phyloP scores from a whole-genome alignment of 73 alveolate genomes.

The Paraurostyla sp. region DNA sequence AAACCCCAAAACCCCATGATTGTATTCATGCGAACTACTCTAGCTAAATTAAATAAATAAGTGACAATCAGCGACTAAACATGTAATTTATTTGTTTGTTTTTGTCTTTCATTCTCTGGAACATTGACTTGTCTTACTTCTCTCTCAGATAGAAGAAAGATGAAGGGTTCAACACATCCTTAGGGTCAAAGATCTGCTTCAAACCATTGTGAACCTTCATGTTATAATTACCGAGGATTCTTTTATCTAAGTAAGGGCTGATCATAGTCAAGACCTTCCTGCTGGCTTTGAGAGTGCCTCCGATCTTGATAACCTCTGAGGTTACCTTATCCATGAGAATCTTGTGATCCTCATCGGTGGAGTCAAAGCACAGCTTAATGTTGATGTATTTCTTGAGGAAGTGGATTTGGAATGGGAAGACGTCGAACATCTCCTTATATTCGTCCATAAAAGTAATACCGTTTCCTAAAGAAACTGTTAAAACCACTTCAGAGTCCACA shows the following conservation, averaged over 20 bases:
- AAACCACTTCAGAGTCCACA: conserved; percentile 12
- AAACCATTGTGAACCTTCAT: conserved; percentile 51
- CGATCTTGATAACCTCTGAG: conserved; percentile 43
- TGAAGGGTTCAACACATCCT: conserved; percentile 41
- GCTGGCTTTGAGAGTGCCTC: conserved; percentile 52
- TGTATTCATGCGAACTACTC: too few species aligned
- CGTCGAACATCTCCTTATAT: conserved; percentile 42
- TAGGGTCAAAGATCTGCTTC: conserved; percentile 47
- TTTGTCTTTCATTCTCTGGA: conserved; percentile 43
- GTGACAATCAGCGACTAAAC: too few species aligned
- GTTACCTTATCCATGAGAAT: conserved; percentile 11
- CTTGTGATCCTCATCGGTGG: conserved; percentile 21
- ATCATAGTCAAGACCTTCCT: conserved; percentile 37
- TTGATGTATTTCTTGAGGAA: conserved; percentile 12
- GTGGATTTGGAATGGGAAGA: conserved; percentile 44
- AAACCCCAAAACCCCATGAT: too few species aligned
- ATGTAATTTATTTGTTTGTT: conserved; percentile 25
- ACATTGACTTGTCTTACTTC: conserved; percentile 20
- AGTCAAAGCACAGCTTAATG: conserved; percentile 43
- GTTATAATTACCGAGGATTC: conserved; percentile 49
- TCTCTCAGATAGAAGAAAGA: conserved; percentile 50
- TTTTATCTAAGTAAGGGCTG: conserved; percentile 42
- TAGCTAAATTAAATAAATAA: too few species aligned
- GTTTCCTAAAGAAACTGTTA: conserved; percentile 38
- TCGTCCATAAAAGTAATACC: conserved; percentile 27